These are phyloP conservation scores for Aquilaria malaccensis DNA, from an alignment of 345 rosid species.

Conservation along the genomic window DNA sequence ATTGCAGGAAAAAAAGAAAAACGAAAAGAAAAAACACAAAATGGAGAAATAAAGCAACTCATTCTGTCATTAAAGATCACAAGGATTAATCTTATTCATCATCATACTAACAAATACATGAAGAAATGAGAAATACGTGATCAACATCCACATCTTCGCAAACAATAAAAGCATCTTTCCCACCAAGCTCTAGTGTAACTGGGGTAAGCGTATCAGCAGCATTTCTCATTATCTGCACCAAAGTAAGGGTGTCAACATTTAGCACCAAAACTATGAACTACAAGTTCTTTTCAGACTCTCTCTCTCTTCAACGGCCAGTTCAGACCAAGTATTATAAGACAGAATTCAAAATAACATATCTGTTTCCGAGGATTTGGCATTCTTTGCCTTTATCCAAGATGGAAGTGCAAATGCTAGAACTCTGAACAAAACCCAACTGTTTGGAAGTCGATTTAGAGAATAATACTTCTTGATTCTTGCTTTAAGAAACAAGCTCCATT, in stretches of 20 bases:
- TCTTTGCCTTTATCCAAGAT: no score
- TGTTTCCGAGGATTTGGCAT: background rate
- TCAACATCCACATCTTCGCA: conserved; percentile 86
- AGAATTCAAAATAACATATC: background rate
- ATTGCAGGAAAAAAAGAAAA: conserved; percentile 3
- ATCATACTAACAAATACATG: background rate
- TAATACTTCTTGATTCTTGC: no score
- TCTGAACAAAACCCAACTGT: no score
- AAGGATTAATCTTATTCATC: conserved; percentile 8
- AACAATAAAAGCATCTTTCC: conserved; percentile 91
- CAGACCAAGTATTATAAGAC: no score
- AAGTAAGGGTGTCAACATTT: conserved; percentile 11
- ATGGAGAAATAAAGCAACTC: background rate
- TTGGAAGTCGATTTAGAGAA: no score
- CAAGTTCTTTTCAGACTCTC: no score
- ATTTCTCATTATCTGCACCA: conserved; percentile 85
- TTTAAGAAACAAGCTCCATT: no score
- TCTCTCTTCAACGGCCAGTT: no score
- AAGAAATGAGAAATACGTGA: conserved; percentile 39
- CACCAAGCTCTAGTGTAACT: conserved; percentile 97
- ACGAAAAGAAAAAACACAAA: no score
- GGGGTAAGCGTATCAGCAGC: conserved; percentile 78
- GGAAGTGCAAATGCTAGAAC: no score
- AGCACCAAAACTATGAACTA: conserved; percentile 1
- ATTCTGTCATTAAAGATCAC: conserved; percentile 6